phyloP scores from a whole-genome alignment of 257 asterid genomes.

The Nicotiana paniculata region DNA sequence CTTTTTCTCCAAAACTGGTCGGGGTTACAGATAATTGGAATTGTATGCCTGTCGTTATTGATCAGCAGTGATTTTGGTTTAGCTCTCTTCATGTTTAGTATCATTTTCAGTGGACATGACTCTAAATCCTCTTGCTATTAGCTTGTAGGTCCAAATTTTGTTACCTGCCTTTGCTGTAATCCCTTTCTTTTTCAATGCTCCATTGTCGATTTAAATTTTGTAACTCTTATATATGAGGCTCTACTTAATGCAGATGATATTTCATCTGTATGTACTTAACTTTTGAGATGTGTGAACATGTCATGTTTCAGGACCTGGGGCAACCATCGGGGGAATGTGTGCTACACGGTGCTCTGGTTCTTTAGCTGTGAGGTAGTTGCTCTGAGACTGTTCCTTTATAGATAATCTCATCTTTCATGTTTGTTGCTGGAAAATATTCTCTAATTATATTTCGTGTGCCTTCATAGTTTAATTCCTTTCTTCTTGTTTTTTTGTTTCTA shows the following conservation, averaged over 20 bases:
- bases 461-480: background rate
- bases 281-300: constrained; percentile 10
- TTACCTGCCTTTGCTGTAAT: too few relatives aligned
- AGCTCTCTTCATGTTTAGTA: too few relatives aligned
- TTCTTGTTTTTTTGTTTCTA: background rate
- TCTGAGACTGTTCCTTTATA: background rate
- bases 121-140: too few relatives aligned
- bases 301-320: constrained; percentile 80
- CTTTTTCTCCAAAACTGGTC: too few relatives aligned
- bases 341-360: constrained; percentile 99
- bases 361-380: constrained; percentile 85
- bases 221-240: background rate
- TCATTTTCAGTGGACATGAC: too few relatives aligned
- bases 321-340: constrained; percentile 99
- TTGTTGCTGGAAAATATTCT: background rate
- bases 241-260: background rate
- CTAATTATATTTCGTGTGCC: background rate
- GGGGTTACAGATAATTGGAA: too few relatives aligned
- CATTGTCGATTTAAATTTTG: background rate
- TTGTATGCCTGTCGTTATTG: too few relatives aligned
- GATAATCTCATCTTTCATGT: background rate
- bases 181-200: background rate
- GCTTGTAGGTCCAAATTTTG: too few relatives aligned
- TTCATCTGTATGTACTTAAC: background rate
- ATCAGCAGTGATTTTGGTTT: too few relatives aligned